Percentiles rank a stretch among this genome's conserved stretches.
phyloP scores from a whole-genome alignment of 805 yeast species.

The Candida ponderosae region DNA sequence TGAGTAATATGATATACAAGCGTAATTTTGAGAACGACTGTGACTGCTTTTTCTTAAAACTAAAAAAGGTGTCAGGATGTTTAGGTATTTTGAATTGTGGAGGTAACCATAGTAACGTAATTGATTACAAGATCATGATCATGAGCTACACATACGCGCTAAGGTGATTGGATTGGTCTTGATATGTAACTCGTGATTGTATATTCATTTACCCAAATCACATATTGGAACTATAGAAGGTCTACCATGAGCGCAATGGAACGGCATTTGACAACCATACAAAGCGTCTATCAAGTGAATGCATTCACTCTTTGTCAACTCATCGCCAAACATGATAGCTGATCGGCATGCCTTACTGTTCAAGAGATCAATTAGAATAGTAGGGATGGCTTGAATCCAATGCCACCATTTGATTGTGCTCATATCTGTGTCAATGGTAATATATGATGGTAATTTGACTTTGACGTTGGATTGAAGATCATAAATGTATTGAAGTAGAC shows the following conservation, averaged over 20 bases:
- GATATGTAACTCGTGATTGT: no score
- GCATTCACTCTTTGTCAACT: conserved; percentile 36
- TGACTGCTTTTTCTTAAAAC: no score
- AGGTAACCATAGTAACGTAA: no score
- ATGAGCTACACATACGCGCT: no score
- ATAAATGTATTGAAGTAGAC: conserved; percentile 34
- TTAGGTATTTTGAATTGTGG: no score
- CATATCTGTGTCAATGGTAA: no score
- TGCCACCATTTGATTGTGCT: conserved; percentile 31
- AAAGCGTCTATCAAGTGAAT: conserved; percentile 32
- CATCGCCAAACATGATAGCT: conserved; percentile 67
- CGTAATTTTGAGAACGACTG: no score
- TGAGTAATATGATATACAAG: no score
- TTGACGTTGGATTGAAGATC: conserved; percentile 32
- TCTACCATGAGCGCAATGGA: conserved; percentile 83
- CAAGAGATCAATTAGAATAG: conserved; percentile 38
- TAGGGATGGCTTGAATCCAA: conserved; percentile 37
- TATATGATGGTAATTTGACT: conserved; percentile 4
- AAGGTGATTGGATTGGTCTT: no score
- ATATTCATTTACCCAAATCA: conserved; percentile 10
- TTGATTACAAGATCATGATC: no score
- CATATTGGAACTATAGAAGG: conserved; percentile 59
- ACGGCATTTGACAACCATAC: conserved; percentile 48
- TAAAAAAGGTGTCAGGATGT: no score
- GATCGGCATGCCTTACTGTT: conserved; percentile 60